Conservation (phyloP, 2,329 filamentous ascomycete genomes). For the Xylaria digitata region DNA sequence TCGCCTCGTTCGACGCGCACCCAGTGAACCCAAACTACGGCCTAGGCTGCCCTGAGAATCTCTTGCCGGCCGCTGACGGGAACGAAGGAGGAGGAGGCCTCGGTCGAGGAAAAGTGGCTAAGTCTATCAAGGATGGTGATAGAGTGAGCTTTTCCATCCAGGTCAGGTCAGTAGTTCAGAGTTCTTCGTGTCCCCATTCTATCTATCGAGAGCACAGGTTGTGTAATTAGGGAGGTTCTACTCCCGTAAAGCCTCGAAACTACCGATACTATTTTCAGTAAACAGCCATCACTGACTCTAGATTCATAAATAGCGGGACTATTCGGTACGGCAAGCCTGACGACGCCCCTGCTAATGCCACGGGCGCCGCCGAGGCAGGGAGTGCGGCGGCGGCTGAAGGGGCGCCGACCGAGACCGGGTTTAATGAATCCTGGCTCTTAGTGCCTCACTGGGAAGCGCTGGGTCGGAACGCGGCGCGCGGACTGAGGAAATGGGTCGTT, state of each 20-base stretch:
- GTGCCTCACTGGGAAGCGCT: constrained; percentile 78
- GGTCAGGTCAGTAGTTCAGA: constrained; percentile 57
- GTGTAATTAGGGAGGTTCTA: background rate
- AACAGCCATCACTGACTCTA: background rate
- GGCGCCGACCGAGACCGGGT: constrained; percentile 65
- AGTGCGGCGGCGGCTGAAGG: constrained; percentile 58
- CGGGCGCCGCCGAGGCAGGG: background rate
- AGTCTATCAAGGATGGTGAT: constrained; percentile 57
- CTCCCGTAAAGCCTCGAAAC: background rate
- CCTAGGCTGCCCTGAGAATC: constrained; percentile 64
- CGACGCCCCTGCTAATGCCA: constrained; percentile 48
- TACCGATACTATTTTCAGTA: background rate
- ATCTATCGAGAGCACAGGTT: background rate
- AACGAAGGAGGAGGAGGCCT: constrained; percentile 2
- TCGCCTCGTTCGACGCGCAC: constrained; percentile 81
- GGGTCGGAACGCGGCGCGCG: constrained; percentile 63
- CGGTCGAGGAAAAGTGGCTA: constrained; percentile 38
- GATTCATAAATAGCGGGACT: constrained; percentile 11
- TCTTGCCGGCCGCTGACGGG: constrained; percentile 33
- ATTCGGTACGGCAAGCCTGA: constrained; percentile 28
- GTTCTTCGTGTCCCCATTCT: background rate
- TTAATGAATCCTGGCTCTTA: constrained; percentile 83
- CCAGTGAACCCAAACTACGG: constrained; percentile 77
- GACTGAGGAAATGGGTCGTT: constrained; percentile 71
- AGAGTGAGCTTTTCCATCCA: constrained; percentile 78